Conservation (phyloP, 345 rosid genomes). For the Bruguiera gymnorhiza region DNA sequence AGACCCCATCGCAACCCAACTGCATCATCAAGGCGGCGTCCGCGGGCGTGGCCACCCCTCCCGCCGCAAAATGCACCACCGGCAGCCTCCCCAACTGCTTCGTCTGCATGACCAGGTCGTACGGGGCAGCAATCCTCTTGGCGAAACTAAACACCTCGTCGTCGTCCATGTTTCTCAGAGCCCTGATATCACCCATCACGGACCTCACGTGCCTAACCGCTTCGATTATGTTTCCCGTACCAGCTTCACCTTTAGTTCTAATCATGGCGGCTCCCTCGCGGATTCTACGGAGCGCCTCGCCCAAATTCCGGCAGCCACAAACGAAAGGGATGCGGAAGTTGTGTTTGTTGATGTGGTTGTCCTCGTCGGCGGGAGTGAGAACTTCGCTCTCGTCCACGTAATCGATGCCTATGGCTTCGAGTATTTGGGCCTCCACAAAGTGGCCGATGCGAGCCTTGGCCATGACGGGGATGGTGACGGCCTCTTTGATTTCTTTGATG, state of each 20-base stretch:
- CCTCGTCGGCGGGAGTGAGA: slow-evolving; percentile 69
- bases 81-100: slow-evolving; percentile 30
- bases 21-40: slow-evolving; percentile 36
- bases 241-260: slow-evolving; percentile 82
- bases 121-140: slow-evolving; percentile 44
- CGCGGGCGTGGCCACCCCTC: slow-evolving; percentile 31
- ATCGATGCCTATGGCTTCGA: slow-evolving; percentile 54
- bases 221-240: slow-evolving; percentile 71
- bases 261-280: slow-evolving; percentile 89
- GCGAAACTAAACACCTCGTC: slow-evolving; percentile 72
- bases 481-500: slow-evolving; percentile 27
- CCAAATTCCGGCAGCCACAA: slow-evolving; percentile 76
- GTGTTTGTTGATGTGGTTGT: slow-evolving; percentile 75
- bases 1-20: slow-evolving; percentile 31
- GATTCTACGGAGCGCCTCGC: slow-evolving; percentile 68
- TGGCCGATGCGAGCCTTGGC: slow-evolving; percentile 31
- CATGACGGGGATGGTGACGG: slow-evolving; percentile 30
- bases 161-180: slow-evolving; percentile 63
- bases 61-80: slow-evolving; percentile 32
- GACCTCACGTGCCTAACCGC: slow-evolving; percentile 81
- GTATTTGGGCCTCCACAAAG: slow-evolving; percentile 30
- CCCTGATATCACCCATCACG: slow-evolving; percentile 68
- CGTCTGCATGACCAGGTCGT: slow-evolving; percentile 33
- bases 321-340: slow-evolving; percentile 79
- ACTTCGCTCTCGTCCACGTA: slow-evolving; percentile 84